Conservation (phyloP, 345 rosid species). For the Ceriops zippeliana region DNA sequence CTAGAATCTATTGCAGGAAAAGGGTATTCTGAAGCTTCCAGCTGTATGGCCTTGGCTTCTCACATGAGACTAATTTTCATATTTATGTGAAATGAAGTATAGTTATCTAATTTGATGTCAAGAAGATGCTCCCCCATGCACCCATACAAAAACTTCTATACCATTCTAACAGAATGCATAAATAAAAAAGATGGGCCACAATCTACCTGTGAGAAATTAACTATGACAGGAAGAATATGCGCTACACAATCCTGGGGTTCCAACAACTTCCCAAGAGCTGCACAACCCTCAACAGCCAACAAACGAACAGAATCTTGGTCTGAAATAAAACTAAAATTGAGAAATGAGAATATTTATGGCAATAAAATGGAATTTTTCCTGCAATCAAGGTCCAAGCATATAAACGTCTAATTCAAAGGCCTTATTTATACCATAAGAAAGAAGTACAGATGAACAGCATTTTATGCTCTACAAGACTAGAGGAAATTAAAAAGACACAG, state of each 20-base stretch:
- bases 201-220: slow-evolving; percentile 86
- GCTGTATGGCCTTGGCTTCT: too few relatives aligned
- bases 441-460: not conserved
- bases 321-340: slow-evolving; percentile 23
- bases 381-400: not conserved
- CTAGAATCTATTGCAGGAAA: too few relatives aligned
- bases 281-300: slow-evolving; percentile 96
- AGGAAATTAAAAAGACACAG: not conserved
- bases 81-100: too few relatives aligned
- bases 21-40: too few relatives aligned
- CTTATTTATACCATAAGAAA: not conserved
- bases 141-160: not conserved
- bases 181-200: not conserved
- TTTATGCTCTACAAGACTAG: not conserved
- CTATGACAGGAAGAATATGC: slow-evolving; percentile 88
- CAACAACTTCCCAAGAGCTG: slow-evolving; percentile 93
- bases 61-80: too few relatives aligned
- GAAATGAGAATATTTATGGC: not conserved
- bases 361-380: not conserved
- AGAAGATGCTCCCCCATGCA: not conserved
- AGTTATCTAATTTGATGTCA: too few relatives aligned
- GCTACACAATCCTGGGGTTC: slow-evolving; percentile 88
- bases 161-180: not conserved
- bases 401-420: not conserved
- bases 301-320: slow-evolving; percentile 97